Percentiles rank a stretch among this genome's conserved stretches.
Evolutionary conservation across 208 protist species (phyloP).

Genomic region (Acanthamoeba culbertsoni): DNA sequence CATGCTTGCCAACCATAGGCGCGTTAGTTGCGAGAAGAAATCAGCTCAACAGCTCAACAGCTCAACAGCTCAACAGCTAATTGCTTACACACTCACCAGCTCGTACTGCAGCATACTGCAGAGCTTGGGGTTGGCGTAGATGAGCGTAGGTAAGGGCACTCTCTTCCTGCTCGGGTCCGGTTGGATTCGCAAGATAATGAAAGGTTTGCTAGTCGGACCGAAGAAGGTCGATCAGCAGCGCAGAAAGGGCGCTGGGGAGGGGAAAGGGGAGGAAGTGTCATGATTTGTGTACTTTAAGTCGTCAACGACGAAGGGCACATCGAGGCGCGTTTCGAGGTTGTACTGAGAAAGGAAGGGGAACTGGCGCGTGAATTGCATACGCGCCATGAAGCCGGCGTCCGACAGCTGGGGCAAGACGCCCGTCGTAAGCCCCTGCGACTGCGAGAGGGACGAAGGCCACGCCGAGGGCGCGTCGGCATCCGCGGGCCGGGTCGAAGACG

Average conservation of each 20-base stretch:
- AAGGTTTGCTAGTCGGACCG: background rate
- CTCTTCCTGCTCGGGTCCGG: background rate
- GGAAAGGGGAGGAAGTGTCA: background rate
- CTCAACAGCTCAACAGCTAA: too few relatives aligned
- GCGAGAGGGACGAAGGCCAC: too few relatives aligned
- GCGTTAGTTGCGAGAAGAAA: too few relatives aligned
- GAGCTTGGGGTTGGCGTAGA: background rate
- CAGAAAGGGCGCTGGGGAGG: background rate
- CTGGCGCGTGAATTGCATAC: background rate
- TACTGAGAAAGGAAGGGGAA: background rate
- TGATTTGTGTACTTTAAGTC: background rate
- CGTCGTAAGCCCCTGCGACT: too few relatives aligned
- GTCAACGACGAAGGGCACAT: background rate
- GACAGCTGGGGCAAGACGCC: too few relatives aligned
- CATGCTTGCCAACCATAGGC: too few relatives aligned
- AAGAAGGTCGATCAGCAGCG: background rate
- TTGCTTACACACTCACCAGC: too few relatives aligned
- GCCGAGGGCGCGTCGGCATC: too few relatives aligned
- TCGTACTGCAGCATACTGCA: background rate
- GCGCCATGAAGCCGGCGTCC: too few relatives aligned
- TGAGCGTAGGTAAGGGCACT: background rate
- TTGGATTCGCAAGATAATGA: background rate
- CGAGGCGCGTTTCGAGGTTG: background rate
- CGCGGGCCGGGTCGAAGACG: too few relatives aligned
- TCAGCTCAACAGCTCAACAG: too few relatives aligned